Percentiles rank a stretch among this genome's conserved stretches.
phyloP scores from a whole-genome alignment of 441 rosid species.

The Hura crepitans region DNA sequence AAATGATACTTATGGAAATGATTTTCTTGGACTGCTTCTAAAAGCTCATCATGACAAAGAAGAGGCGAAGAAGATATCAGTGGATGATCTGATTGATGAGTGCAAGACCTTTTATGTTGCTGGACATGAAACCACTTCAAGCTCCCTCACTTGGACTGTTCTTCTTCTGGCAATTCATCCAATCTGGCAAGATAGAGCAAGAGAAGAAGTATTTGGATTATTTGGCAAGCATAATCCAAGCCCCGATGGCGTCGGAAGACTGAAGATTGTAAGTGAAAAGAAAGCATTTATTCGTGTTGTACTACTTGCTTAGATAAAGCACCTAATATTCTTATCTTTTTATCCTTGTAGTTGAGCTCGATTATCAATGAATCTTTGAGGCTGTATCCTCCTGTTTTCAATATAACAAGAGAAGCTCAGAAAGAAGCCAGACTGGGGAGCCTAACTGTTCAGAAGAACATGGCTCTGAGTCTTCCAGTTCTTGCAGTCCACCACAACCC shows the following conservation, averaged over 20 bases:
- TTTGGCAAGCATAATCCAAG: slow-evolving; percentile 33
- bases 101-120: slow-evolving; percentile 43
- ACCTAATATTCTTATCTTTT: too few relatives aligned
- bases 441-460: too few relatives aligned
- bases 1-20: background rate
- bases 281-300: background rate
- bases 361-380: slow-evolving; percentile 76
- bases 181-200: slow-evolving; percentile 47
- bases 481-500: slow-evolving; percentile 92
- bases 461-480: too few relatives aligned
- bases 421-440: too few relatives aligned
- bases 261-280: slow-evolving; percentile 34
- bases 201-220: slow-evolving; percentile 32
- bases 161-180: slow-evolving; percentile 38
- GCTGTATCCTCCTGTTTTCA: slow-evolving; percentile 86
- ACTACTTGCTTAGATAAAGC: too few relatives aligned
- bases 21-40: slow-evolving; percentile 22
- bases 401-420: too few relatives aligned
- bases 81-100: slow-evolving; percentile 37
- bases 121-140: slow-evolving; percentile 43
- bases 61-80: slow-evolving; percentile 23
- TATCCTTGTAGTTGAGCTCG: slow-evolving; percentile 87
- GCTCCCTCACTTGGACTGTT: slow-evolving; percentile 42
- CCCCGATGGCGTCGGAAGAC: slow-evolving; percentile 32
- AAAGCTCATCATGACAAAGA: slow-evolving; percentile 29